These are phyloP conservation scores for Wickerhamomyces sp. DNA, from an alignment of 1,139 yeast species.

Conservation along the genomic window DNA sequence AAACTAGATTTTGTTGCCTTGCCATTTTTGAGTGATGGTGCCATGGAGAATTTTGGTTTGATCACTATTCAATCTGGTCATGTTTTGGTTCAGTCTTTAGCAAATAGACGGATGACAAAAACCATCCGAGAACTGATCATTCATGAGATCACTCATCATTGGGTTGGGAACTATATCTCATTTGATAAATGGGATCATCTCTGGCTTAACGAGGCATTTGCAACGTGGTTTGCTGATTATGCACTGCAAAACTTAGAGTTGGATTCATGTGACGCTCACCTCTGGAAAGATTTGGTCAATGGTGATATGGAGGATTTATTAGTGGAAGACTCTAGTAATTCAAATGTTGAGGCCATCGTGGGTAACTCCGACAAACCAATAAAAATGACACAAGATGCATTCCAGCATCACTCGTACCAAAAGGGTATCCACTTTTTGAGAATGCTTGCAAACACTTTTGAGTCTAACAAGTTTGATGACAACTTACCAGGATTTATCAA, in stretches of 20 bases:
- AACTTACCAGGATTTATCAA: slow-evolving; percentile 29
- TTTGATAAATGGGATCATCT: slow-evolving; percentile 63
- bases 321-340: slow-evolving; percentile 34
- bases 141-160: slow-evolving; percentile 73
- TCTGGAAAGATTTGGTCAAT: slow-evolving; percentile 31
- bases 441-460: slow-evolving; percentile 46
- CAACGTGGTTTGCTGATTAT: slow-evolving; percentile 59
- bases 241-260: slow-evolving; percentile 33
- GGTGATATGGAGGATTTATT: slow-evolving; percentile 37
- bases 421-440: slow-evolving; percentile 60
- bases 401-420: slow-evolving; percentile 52
- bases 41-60: slow-evolving; percentile 76
- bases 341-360: slow-evolving; percentile 28
- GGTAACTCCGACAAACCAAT: slow-evolving; percentile 26
- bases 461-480: slow-evolving; percentile 30
- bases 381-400: slow-evolving; percentile 40
- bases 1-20: slow-evolving; percentile 63
- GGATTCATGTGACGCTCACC: slow-evolving; percentile 24
- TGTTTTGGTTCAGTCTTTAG: slow-evolving; percentile 36
- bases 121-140: slow-evolving; percentile 52
- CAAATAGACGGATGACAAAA: slow-evolving; percentile 21
- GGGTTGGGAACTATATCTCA: slow-evolving; percentile 65
- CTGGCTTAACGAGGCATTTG: slow-evolving; percentile 75
- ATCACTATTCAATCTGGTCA: slow-evolving; percentile 53
- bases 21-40: slow-evolving; percentile 70